Evolutionary conservation across 768 basidiomycete genomes (phyloP), one percentile per base, ranked within the genome.

Genomic region (Mycena floridula): DNA sequence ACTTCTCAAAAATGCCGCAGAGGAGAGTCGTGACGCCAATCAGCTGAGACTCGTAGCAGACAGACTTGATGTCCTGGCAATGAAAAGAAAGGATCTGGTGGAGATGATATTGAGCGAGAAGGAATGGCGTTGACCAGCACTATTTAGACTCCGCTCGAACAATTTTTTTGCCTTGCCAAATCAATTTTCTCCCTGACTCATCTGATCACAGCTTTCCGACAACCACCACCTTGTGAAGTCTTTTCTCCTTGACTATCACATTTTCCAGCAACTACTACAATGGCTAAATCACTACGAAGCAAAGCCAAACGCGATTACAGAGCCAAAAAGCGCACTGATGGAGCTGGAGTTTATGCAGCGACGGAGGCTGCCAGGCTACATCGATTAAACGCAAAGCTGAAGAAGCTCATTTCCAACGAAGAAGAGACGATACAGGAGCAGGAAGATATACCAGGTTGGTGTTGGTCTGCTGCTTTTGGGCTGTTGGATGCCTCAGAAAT

Each of bases 231-330:
- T n/a, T n/a, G n/a, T n/a, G n/a, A n/a, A n/a, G n/a, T n/a, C n/a
- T n/a, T n/a, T n/a, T 30, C 28, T 30, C 13, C 32, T 35, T 35
- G 32, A 51, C 49, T 46, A 57, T 50, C 54, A 54, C 46, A n/a
- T n/a, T n/a, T n/a, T n/a, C n/a, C n/a, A n/a, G n/a, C 46, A 44
- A 37, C 37, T 48, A 56, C 37, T 44, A 40, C 51, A 23, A 89
- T 92, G 89, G 89, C 85, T 35, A 92, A 92, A 71, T 89, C 87
- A 36, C 73, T 78, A 30, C 72, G 89, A 57, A 88, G 87, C 6
- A 92, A 92, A 66, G 73, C 76, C 39, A 92, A 91, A 59, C 84
- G 89, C 24, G 65, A 76, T 12, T 87, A 78, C 63, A 84, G 89
- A 52, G 70, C 81, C 12, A 82, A 85, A 54, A 91, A 91, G 62